Base-by-base conservation (phyloP, 331 rosid genomes). In the Quercus phellos region DNA sequence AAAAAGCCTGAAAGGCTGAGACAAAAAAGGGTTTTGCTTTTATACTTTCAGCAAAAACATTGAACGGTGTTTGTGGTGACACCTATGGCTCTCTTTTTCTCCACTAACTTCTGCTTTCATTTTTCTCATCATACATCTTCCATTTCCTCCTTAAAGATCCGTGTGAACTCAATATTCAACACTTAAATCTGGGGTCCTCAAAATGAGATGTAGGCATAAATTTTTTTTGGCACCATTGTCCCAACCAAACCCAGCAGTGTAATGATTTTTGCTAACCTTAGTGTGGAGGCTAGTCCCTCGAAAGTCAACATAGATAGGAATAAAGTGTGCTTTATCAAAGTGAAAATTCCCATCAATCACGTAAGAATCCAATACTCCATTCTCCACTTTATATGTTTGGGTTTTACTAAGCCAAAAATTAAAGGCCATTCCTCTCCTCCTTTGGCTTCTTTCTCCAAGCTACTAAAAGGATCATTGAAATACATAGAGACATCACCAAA, bases 281-380 rank as follows among this genome's bases (percentile, higher is more conserved):
- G 3, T 1, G 80, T 75, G 85, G 90, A 87, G 60, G 80, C 82
- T 74, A 73, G 70, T 80, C 38, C 74, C 59, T 53, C 42, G n/a
- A 38, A 73, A 42, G 74, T 78, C 88, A 77, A 35, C 24, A 76
- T 66, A 0, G 61, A 18, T 68, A 21, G 64, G 82, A 86, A 85
- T 78, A 86, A 77, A 66, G 59, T 4, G 66, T 58, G 54, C 76
- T 83, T 61, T 29, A 61, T 72, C 4, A 74, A 70, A 73, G 79
- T 79, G 55, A 82, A 80, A 73, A 63, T 70, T 60, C 68, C 86
- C 79, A 38, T 22, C 74, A 78, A 83, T 78, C 76, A 74, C 61
- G 77, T 55, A 66, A 77, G 97, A 84, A 91, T 84, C 88, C 76
- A 58, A 87, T 90, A 66, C 59, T 53, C 53, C 53, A 12, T 46